Percentiles rank a stretch among this genome's conserved stretches.
Conservation (phyloP, 1,139 yeast species). For the Ogataea hybrid region DNA sequence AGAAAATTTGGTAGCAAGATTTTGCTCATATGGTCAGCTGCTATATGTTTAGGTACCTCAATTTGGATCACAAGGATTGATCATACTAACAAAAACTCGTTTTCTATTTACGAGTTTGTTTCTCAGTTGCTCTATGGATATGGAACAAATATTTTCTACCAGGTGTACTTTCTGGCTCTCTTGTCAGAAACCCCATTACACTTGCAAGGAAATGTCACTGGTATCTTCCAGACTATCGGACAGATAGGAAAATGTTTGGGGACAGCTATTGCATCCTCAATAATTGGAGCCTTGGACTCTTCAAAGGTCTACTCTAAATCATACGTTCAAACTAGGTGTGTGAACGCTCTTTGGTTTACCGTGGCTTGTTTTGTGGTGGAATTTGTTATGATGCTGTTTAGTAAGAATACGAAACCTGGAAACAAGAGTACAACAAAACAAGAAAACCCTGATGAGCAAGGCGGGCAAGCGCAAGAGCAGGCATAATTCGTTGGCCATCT, state of each 20-base stretch:
- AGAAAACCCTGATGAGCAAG: neutral
- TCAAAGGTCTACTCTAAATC: slow-evolving; percentile 1
- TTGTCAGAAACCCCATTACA: slow-evolving; percentile 33
- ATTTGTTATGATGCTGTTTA: neutral
- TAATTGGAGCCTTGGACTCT: slow-evolving; percentile 17
- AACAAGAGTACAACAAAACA: neutral
- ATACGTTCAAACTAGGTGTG: neutral
- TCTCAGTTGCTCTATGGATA: slow-evolving; percentile 24
- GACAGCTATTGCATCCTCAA: slow-evolving; percentile 19
- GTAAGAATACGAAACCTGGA: neutral
- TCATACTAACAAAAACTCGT: slow-evolving; percentile 15
- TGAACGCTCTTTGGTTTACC: neutral
- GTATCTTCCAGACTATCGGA: slow-evolving; percentile 31
- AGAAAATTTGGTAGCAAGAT: slow-evolving; percentile 22
- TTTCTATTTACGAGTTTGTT: slow-evolving; percentile 32
- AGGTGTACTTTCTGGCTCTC: slow-evolving; percentile 24
- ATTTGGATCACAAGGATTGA: slow-evolving; percentile 29
- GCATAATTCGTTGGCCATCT: neutral
- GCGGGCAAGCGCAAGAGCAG: neutral
- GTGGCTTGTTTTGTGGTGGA: neutral
- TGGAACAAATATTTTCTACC: slow-evolving; percentile 21
- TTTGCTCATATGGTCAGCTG: slow-evolving; percentile 21
- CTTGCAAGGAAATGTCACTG: slow-evolving; percentile 35
- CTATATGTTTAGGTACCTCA: slow-evolving; percentile 16
- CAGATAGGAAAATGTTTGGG: slow-evolving; percentile 32